Evolutionary conservation across 208 protist genomes (phyloP).

Genomic region (Leishmania tarentolae): DNA sequence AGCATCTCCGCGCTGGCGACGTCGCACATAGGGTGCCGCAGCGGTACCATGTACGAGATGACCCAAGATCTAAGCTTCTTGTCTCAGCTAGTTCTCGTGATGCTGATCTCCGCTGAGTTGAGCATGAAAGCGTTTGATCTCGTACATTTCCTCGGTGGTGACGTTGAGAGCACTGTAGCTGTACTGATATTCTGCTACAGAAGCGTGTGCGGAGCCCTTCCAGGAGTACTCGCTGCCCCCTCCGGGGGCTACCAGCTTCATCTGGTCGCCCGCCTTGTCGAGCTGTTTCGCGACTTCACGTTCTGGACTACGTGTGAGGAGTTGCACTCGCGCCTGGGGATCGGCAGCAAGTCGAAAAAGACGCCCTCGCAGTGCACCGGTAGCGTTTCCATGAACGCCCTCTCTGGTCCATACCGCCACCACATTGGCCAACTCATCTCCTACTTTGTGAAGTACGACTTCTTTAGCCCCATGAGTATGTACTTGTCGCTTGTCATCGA

Average conservation of each 20-base stretch:
- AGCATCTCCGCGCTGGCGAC: conserved; percentile 10
- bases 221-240: conserved; percentile 15
- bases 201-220: conserved; percentile 21
- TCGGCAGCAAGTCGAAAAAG: conserved; percentile 14
- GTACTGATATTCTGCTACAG: conserved; percentile 15
- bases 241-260: conserved; percentile 14
- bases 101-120: conserved; percentile 13
- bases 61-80: conserved; percentile 3
- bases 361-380: background rate
- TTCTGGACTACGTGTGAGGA: conserved; percentile 49
- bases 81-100: conserved; percentile 17
- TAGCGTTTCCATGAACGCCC: conserved; percentile 16
- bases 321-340: conserved; percentile 10
- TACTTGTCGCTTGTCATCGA: conserved; percentile 10
- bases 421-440: conserved; percentile 34
- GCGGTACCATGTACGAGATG: background rate
- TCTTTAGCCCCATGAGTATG: conserved; percentile 11
- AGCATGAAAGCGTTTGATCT: conserved; percentile 20
- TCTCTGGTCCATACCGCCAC: conserved; percentile 27
- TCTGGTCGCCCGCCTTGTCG: conserved; percentile 25
- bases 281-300: conserved; percentile 36
- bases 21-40: background rate
- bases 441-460: conserved; percentile 16
- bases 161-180: conserved; percentile 11
- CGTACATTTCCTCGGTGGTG: conserved; percentile 20